Percentiles rank a stretch among this genome's conserved stretches.
These are phyloP conservation scores for Isoetes engelmannii DNA, from an alignment of 83 land plant species.

Conservation along the genomic window DNA sequence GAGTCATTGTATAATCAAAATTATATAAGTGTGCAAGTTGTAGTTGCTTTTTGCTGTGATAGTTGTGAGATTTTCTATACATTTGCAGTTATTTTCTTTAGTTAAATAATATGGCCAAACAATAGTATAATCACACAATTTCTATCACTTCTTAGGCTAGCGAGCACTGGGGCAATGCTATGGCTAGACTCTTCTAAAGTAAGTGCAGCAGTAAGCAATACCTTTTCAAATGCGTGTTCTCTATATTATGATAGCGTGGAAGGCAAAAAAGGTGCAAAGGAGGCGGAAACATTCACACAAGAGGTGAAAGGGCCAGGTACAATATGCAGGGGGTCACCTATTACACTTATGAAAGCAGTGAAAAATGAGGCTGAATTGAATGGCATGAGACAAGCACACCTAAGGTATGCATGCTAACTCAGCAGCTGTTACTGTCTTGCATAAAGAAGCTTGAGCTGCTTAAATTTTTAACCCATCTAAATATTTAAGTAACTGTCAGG, in stretches of 20 bases:
- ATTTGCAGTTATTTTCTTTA: too few relatives aligned
- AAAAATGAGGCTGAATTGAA: slow-evolving; percentile 86
- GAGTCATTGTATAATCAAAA: neutral
- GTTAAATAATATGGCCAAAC: too few relatives aligned
- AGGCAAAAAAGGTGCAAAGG: slow-evolving; percentile 8
- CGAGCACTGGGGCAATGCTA: slow-evolving; percentile 50
- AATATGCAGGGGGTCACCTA: slow-evolving; percentile 57
- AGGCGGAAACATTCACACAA: slow-evolving; percentile 1
- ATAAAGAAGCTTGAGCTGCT: too few relatives aligned
- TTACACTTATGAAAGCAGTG: slow-evolving; percentile 65
- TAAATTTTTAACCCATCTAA: too few relatives aligned
- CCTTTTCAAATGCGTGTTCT: slow-evolving; percentile 53
- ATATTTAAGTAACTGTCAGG: too few relatives aligned
- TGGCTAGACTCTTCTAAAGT: slow-evolving; percentile 80
- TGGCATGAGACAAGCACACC: slow-evolving; percentile 80
- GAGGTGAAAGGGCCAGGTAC: slow-evolving; percentile 41
- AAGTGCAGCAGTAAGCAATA: slow-evolving; percentile 72
- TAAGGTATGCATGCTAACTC: slow-evolving; percentile 42
- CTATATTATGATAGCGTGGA: slow-evolving; percentile 17
- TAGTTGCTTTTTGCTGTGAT: too few relatives aligned
- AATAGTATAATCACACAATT: too few relatives aligned
- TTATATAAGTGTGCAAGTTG: too few relatives aligned
- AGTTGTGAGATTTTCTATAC: too few relatives aligned
- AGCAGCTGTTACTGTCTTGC: too few relatives aligned
- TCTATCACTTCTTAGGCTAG: slow-evolving; percentile 49